Base-by-base conservation (phyloP, 2,329 filamentous ascomycete genomes). In the Penicillium sp. region DNA sequence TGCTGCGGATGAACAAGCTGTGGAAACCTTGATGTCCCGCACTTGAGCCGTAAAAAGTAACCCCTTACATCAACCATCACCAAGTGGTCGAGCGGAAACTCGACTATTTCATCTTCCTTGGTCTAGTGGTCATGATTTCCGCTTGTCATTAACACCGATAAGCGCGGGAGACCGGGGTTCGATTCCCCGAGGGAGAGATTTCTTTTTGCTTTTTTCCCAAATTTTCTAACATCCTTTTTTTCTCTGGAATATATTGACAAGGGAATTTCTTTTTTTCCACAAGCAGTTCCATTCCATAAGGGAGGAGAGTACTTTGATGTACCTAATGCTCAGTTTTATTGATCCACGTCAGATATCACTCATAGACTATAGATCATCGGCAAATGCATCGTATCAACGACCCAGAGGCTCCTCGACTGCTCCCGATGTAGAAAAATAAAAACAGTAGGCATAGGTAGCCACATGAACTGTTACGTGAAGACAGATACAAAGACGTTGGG, bases 1-100 rank as follows among this genome's bases (percentile, higher is more conserved):
- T 86, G 84, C 64, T 84, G 82, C 67, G 75, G 74, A 31, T 75
- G 35, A 55, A n/a, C 3, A n/a, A 41, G 19, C 7, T 41, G 16
- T 41, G 9, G 9, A 6, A 22, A 22, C 11, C 5, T 19, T 39
- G 7, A 1, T 5, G 0, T 33, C 5, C 11, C 22, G 29, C 8
- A n/a, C 35, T 39, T 19, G 3, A 19, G 0, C 3, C 16, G 3
- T 27, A 50, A 39, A 19, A 21, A 5, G 9, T 2, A 6, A 4
- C 1, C 1, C 24, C 24, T 13, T 5, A 0, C 37, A 61, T 63
- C 62, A 63, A 61, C 60, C 61, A 65, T 21, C 44, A 39, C 63
- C 64, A 65, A 66, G 61, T 65, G 64, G 64, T 43, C 64, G 63
- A 66, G 64, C 58, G 53, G 64, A 66, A 41, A 66, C 64, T 66